Conservation (phyloP, 768 basidiomycete species). For the Mycena haematopus region DNA sequence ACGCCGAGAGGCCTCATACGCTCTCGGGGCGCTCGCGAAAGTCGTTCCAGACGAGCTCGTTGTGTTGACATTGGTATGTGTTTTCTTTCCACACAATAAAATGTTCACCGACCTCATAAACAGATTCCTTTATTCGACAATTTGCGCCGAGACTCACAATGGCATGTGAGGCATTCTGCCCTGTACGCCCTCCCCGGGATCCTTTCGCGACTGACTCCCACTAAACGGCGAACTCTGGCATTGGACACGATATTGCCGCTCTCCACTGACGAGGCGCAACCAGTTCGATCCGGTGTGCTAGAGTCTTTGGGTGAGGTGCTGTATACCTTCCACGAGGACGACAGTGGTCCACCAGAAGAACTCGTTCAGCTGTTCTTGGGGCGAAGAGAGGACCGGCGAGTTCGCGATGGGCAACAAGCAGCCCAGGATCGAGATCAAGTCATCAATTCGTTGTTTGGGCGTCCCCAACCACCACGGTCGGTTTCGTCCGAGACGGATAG, state of each 20-base stretch:
- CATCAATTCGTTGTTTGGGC: conserved; percentile 28
- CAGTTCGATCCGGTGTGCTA: conserved; percentile 80
- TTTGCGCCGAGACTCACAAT: conserved; percentile 70
- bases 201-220: conserved; percentile 65
- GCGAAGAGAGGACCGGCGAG: conserved; percentile 48
- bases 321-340: conserved; percentile 74
- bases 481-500: conserved; percentile 8
- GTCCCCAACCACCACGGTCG: conserved; percentile 4
- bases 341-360: conserved; percentile 72
- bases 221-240: conserved; percentile 67
- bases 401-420: conserved; percentile 46
- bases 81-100: conserved; percentile 10
- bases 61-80: conserved; percentile 62
- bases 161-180: conserved; percentile 89
- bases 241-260: conserved; percentile 69
- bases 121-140: conserved; percentile 84
- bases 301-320: conserved; percentile 92
- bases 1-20: conserved; percentile 85
- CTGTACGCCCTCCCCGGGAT: conserved; percentile 86
- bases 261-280: conserved; percentile 63
- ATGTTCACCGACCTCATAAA: conserved; percentile 12
- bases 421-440: conserved; percentile 26
- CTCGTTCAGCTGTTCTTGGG: conserved; percentile 83
- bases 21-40: conserved; percentile 88
- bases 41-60: conserved; percentile 81